These are phyloP conservation scores for Pythium phragmiticola DNA, from an alignment of 352 stramenopile genomes.

Conservation along the genomic window DNA sequence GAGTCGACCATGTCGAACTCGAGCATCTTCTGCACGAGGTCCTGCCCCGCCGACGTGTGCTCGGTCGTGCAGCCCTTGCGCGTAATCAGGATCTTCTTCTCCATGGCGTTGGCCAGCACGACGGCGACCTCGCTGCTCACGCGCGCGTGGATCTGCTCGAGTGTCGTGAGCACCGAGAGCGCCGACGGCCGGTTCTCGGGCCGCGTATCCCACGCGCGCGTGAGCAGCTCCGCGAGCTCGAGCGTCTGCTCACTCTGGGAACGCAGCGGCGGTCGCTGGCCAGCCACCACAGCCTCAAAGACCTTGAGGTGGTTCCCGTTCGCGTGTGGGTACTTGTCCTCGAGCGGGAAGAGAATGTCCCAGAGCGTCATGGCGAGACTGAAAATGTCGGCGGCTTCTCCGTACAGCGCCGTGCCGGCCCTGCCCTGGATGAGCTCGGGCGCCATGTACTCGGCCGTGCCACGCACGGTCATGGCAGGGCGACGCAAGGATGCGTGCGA, in stretches of 20 bases:
- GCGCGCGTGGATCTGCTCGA: conserved; percentile 53
- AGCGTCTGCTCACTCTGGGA: conserved; percentile 35
- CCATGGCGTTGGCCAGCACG: conserved; percentile 35
- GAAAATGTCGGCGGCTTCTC: conserved; percentile 71
- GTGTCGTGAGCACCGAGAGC: conserved; percentile 40
- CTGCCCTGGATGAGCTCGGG: conserved; percentile 78
- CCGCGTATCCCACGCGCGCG: conserved; percentile 47
- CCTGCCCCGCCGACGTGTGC: conserved; percentile 37
- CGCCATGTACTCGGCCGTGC: conserved; percentile 83
- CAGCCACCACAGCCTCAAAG: conserved; percentile 64
- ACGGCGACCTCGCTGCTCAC: conserved; percentile 40
- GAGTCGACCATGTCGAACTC: conserved; percentile 52
- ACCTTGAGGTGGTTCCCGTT: conserved; percentile 64
- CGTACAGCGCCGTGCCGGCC: conserved; percentile 62
- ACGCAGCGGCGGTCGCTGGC: conserved; percentile 39
- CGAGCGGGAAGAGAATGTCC: conserved; percentile 65
- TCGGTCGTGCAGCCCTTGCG: conserved; percentile 34
- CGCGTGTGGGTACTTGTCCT: conserved; percentile 56
- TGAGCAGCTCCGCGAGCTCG: conserved; percentile 48
- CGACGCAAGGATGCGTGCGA: conserved; percentile 2
- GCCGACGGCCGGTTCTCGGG: conserved; percentile 52
- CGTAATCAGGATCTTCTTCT: conserved; percentile 30
- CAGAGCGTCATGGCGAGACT: conserved; percentile 75
- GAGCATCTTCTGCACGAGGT: conserved; percentile 63
- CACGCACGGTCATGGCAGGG: conserved; percentile 62